Evolutionary conservation across 495 filamentous ascomycete genomes (phyloP).

Genomic region (Amphirosellinia nigrospora): DNA sequence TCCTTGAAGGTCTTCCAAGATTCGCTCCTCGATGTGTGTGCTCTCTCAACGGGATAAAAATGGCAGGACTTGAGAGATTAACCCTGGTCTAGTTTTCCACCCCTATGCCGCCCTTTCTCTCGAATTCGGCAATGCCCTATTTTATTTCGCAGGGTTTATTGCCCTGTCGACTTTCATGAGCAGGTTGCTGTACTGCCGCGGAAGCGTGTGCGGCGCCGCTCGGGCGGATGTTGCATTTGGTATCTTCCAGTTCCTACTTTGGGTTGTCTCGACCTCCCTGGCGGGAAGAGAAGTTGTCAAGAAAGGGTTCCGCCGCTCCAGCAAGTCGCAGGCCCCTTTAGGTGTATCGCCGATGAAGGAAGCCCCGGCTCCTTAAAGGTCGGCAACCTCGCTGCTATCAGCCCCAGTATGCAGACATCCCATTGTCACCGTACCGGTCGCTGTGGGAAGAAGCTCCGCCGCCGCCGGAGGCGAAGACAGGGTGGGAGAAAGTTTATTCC

Average conservation of each 20-base stretch:
- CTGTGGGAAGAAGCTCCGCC: slow-evolving; percentile 25
- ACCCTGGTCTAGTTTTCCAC: slow-evolving; percentile 52
- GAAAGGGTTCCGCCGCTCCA: slow-evolving; percentile 34
- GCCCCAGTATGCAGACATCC: slow-evolving; percentile 36
- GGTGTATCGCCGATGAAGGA: slow-evolving; percentile 40
- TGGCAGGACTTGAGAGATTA: background rate
- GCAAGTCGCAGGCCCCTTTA: slow-evolving; percentile 33
- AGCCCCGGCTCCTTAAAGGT: slow-evolving; percentile 33
- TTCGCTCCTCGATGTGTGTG: slow-evolving; percentile 51
- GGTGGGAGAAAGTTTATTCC: slow-evolving; percentile 32
- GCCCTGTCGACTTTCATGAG: slow-evolving; percentile 70
- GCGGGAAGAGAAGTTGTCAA: slow-evolving; percentile 45
- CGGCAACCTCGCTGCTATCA: slow-evolving; percentile 23
- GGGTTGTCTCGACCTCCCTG: slow-evolving; percentile 47
- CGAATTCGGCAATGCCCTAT: slow-evolving; percentile 71
- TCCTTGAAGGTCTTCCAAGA: slow-evolving; percentile 68
- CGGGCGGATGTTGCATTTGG: slow-evolving; percentile 55
- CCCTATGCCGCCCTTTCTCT: slow-evolving; percentile 64
- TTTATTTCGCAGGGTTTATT: slow-evolving; percentile 84
- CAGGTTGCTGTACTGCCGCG: slow-evolving; percentile 58
- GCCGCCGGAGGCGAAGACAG: slow-evolving; percentile 17
- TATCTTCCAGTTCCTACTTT: slow-evolving; percentile 50
- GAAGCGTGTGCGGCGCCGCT: slow-evolving; percentile 55
- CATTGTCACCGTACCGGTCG: slow-evolving; percentile 35
- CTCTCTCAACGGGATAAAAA: background rate